Conservation (phyloP, 2,329 filamentous ascomycete species). For the Emmonsiellopsis sp. region DNA sequence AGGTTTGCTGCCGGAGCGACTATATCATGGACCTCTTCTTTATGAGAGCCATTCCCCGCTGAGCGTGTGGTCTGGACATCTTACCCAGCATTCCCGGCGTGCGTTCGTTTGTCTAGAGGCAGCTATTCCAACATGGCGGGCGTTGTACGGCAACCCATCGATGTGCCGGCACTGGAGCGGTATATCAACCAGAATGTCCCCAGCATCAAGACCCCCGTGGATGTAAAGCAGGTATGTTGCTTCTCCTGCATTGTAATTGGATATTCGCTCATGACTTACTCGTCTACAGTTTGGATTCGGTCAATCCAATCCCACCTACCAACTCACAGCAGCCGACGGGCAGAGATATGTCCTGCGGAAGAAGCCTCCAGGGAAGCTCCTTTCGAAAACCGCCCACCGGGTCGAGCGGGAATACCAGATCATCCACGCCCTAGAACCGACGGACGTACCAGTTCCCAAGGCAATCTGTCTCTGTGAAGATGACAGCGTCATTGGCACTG, state of each 20-base stretch:
- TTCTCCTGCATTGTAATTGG: not conserved
- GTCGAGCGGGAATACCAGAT: slow-evolving; percentile 94
- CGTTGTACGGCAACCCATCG: slow-evolving; percentile 80
- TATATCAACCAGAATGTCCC: slow-evolving; percentile 75
- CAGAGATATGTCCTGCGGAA: slow-evolving; percentile 83
- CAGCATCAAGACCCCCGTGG: slow-evolving; percentile 70
- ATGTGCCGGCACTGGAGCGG: slow-evolving; percentile 65
- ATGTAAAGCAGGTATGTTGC: slow-evolving; percentile 70
- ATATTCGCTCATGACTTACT: not conserved
- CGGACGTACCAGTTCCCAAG: slow-evolving; percentile 77
- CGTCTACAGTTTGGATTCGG: slow-evolving; percentile 77
- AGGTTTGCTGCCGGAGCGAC: too few species aligned
- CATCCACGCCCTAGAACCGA: slow-evolving; percentile 69
- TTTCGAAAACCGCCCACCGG: slow-evolving; percentile 89
- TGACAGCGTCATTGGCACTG: slow-evolving; percentile 66
- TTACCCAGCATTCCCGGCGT: not conserved
- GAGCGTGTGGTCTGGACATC: not conserved
- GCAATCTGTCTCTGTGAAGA: slow-evolving; percentile 84
- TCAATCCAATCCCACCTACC: slow-evolving; percentile 95
- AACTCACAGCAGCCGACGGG: slow-evolving; percentile 64
- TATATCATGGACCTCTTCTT: too few species aligned
- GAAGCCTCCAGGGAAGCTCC: slow-evolving; percentile 89
- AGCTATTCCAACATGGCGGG: slow-evolving; percentile 58
- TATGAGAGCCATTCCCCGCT: too few species aligned
- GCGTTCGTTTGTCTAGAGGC: not conserved